A percentile compares a stretch with the other conserved stretches of the same genome.
phyloP scores from a whole-genome alignment of 2,329 filamentous ascomycete genomes.

The Hypomyces perniciosus region DNA sequence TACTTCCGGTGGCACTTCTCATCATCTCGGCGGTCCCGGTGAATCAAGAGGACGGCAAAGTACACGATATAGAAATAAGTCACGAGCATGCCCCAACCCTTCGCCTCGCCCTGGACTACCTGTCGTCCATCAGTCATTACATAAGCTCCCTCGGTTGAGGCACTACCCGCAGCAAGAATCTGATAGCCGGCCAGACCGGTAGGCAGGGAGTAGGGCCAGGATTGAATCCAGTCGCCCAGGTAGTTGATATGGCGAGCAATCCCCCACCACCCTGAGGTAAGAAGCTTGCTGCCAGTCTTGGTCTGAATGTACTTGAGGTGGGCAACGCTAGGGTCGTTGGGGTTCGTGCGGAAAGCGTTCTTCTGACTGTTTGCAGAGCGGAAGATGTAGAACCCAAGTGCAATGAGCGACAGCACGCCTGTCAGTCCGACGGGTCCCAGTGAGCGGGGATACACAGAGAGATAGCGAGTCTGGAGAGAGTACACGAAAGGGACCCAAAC shows the following conservation, averaged over 20 bases:
- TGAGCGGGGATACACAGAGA: slow-evolving; percentile 73
- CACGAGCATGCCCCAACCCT: slow-evolving; percentile 78
- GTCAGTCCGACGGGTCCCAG: slow-evolving; percentile 64
- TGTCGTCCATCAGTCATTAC: slow-evolving; percentile 55
- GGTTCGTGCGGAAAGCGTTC: slow-evolving; percentile 87
- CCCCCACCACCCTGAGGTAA: slow-evolving; percentile 92
- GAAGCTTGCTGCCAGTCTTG: slow-evolving; percentile 69
- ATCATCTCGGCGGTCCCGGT: slow-evolving; percentile 81
- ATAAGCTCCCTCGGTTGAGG: slow-evolving; percentile 45
- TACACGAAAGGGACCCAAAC: slow-evolving; percentile 92
- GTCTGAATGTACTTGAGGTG: slow-evolving; percentile 86
- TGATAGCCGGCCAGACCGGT: slow-evolving; percentile 79
- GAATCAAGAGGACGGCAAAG: slow-evolving; percentile 79
- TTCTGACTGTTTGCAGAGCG: slow-evolving; percentile 91
- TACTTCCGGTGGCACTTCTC: slow-evolving; percentile 90
- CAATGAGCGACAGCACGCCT: slow-evolving; percentile 61
- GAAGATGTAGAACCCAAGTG: slow-evolving; percentile 82
- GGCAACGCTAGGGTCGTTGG: slow-evolving; percentile 68
- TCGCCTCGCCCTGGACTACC: slow-evolving; percentile 64
- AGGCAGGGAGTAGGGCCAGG: slow-evolving; percentile 83
- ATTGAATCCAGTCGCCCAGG: slow-evolving; percentile 89
- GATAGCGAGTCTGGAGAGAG: slow-evolving; percentile 76
- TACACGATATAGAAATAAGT: slow-evolving; percentile 95
- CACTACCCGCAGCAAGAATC: slow-evolving; percentile 52
- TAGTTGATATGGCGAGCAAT: slow-evolving; percentile 92